Base-by-base conservation (phyloP, 495 filamentous ascomycete genomes). In the Podospora pseudopauciseta region DNA sequence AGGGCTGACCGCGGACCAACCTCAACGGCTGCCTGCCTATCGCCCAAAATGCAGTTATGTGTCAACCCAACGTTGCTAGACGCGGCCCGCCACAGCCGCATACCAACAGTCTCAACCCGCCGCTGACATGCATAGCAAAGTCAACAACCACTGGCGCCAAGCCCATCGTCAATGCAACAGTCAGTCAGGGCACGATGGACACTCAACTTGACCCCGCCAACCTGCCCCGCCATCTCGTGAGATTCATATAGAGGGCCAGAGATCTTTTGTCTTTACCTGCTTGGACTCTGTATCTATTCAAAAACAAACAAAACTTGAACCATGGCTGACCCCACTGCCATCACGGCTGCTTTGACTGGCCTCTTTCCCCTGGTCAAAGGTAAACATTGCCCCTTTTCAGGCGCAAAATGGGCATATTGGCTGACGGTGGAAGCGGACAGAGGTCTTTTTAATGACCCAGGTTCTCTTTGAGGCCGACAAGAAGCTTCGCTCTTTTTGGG, bases 341-440 rank as follows among this genome's bases (percentile, higher is more conserved):
- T 67, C 58, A 5, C 65, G 1, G 23, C 58, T 0, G 57, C 30
- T 30, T 30, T 67, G 20, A 28, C 65, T 18, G 58, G 65, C 2
- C 59, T 67, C 1, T 39, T 67, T 7, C 65, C 65, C 2, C 39
- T 67, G 6, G 58, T 67, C 44, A 55, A 23, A 11, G 65, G 65
- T 67, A 53, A 63, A 58, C 23, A 20, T 2, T 49, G 39, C 39
- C 39, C 20, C n/a, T 34, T 60, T 19, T 28, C 32, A 0, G 15
- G 5, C 34, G 1, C 4, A n/a, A 49, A 4, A 55, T 49, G 16
- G n/a, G 26, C 4, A 26, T 27, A 3, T 5, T 59, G 2, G 49
- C 34, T 30, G 34, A 65, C 20, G 7, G 39, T 54, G 5, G n/a
- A 23, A 7, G 13, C 23, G 5, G 0, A n/a, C n/a, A 68, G 67